phyloP scores from a whole-genome alignment of 306 rosid species.

The Mimosa pudica region DNA sequence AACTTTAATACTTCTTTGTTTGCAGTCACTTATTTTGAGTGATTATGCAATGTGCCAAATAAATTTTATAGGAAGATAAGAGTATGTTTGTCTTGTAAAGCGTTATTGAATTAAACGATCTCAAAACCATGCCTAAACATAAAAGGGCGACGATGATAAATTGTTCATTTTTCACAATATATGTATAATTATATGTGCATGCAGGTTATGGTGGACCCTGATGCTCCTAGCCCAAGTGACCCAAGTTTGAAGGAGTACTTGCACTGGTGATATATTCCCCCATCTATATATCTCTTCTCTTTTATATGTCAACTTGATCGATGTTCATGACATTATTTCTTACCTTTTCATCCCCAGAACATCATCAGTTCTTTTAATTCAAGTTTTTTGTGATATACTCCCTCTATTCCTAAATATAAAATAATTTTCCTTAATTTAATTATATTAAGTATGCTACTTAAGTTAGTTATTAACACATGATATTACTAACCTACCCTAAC shows the following conservation, averaged over 20 bases:
- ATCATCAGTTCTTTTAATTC: neutral
- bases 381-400: neutral
- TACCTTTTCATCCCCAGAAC: neutral
- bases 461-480: no score
- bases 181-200: neutral
- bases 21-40: no score
- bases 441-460: no score
- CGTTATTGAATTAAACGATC: no score
- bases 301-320: neutral
- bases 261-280: constrained; percentile 24
- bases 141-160: neutral
- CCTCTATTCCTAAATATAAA: no score
- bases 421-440: no score
- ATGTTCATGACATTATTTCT: neutral
- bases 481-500: no score
- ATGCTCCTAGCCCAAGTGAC: constrained; percentile 45
- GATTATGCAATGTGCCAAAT: no score
- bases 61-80: no score
- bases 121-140: no score
- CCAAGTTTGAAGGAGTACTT: constrained; percentile 43
- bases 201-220: constrained; percentile 46
- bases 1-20: no score
- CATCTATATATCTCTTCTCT: neutral
- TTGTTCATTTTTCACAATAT: neutral
- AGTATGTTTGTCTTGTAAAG: no score